Evolutionary conservation across 2,329 filamentous ascomycete species (phyloP), one percentile per base, ranked within the genome.

Genomic region (Aspergillus japonicus): DNA sequence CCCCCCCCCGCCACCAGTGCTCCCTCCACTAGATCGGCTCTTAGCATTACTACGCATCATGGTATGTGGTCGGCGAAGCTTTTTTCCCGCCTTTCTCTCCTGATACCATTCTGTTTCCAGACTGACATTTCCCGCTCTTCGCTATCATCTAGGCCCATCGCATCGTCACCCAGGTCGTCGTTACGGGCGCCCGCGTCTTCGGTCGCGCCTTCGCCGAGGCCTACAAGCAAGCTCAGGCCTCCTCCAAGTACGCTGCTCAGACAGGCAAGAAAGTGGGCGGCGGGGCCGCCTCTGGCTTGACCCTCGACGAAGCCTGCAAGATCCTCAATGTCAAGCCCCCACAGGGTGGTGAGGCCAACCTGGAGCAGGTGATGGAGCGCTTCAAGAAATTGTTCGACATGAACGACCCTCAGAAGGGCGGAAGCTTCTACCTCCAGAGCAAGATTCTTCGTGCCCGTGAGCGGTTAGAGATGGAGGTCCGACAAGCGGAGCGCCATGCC

Each of bases 351-450:
- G 84, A 92, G 73, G 84, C 89, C 61, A 90, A 93, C 73, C 81
- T 93, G 74, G 90, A 93, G 69, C 84, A 89, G 66, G 87, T 96
- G 57, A 88, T 90, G 78, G 87, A 89, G 68, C 85, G 92, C 56
- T 99, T 98, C 83, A 98, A 98, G 85, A 87, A 89, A 65, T 81
- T 99, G 51, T 99, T 97, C 75, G 95, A 99, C 77, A 81, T 86
- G 68, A 99, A 99, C 80, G 91, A 99, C 66, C 94, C 95, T 11
- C 84, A 96, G 77, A 96, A 96, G 73, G 95, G 95, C 39, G 95
- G 95, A 56, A 97, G 92, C 71, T 99, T 99, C 79, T 99, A 99
- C 78, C 83, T 99, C 52, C 95, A 99, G 80, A 98, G 94, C 83
- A 99, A 99, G 81, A 87, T 99, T 57, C 79, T 98, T 68, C 84